Conservation (phyloP, 78 protist species). For the Paulinella micropora region DNA sequence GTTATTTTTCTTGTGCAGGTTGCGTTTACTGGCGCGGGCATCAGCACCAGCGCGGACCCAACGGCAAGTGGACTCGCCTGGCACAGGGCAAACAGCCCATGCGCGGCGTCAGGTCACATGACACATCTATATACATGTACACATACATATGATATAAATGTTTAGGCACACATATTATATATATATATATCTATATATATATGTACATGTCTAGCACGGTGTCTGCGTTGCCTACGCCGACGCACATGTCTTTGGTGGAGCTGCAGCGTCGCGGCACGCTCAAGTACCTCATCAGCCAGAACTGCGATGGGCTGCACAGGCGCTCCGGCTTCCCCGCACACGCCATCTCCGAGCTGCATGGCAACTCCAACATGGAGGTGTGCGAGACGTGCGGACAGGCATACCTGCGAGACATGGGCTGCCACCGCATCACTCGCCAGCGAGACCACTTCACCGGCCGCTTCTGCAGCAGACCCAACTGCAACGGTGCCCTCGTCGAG, state of each 20-base stretch:
- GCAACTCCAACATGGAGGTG: constrained; percentile 30
- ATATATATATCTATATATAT: background rate
- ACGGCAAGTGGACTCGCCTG: background rate
- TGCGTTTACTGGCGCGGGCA: constrained; percentile 1
- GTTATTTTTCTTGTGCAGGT: no score
- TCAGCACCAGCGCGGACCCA: background rate
- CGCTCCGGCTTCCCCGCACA: constrained; percentile 7
- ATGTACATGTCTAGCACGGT: background rate
- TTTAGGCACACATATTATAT: background rate
- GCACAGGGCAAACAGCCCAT: background rate
- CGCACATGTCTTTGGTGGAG: background rate
- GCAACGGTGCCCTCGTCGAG: constrained; percentile 13
- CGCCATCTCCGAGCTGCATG: constrained; percentile 30
- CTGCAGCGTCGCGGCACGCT: background rate
- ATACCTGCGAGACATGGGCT: constrained; percentile 1
- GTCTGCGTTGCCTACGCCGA: background rate
- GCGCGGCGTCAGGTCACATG: background rate
- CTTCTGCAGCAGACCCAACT: background rate
- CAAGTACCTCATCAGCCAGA: constrained; percentile 24
- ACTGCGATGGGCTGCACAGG: constrained; percentile 19
- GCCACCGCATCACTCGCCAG: background rate
- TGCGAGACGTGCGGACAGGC: constrained; percentile 18
- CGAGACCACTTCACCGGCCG: constrained; percentile 30
- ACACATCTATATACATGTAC: background rate
- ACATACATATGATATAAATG: background rate